These are phyloP conservation scores for Musa balbisiana DNA, from an alignment of 202 grass and related monocot species.

Conservation along the genomic window DNA sequence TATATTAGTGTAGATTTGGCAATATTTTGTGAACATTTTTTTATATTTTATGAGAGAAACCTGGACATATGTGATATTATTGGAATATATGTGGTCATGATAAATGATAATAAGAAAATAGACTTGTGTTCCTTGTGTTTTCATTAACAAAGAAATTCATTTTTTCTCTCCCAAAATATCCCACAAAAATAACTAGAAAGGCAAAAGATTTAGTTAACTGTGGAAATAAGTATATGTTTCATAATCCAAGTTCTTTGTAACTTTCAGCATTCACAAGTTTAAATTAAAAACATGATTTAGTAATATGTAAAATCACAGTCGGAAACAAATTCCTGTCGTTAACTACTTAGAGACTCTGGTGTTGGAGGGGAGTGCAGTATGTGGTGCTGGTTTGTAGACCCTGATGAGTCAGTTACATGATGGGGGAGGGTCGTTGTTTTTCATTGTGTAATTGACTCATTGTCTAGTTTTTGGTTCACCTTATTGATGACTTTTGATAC, in stretches of 20 bases:
- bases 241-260: background rate
- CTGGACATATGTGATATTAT: too few relatives aligned
- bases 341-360: too few relatives aligned
- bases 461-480: too few relatives aligned
- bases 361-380: too few relatives aligned
- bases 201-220: background rate
- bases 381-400: too few relatives aligned
- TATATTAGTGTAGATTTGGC: background rate
- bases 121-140: background rate
- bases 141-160: background rate
- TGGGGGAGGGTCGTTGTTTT: too few relatives aligned
- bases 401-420: too few relatives aligned
- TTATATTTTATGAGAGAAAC: background rate
- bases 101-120: background rate
- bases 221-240: background rate
- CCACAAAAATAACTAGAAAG: background rate
- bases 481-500: too few relatives aligned
- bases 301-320: background rate
- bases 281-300: background rate
- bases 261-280: background rate
- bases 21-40: background rate
- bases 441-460: too few relatives aligned
- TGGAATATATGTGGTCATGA: background rate
- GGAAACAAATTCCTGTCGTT: too few relatives aligned
- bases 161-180: background rate